Evolutionary conservation across 345 rosid genomes (phyloP).

Genomic region (Cardamine chenopodiifolia): DNA sequence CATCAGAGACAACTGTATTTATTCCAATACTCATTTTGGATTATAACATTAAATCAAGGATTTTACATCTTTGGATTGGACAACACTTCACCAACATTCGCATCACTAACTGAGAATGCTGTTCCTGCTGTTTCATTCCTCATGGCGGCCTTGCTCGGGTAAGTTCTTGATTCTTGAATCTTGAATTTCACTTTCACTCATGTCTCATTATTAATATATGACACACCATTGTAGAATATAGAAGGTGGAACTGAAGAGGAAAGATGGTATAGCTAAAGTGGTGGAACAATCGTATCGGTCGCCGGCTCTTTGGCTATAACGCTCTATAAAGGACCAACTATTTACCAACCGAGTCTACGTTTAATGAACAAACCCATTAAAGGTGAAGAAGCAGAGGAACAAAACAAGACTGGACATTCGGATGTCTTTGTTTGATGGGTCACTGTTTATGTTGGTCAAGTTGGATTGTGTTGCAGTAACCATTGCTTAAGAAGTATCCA

Average conservation of each 20-base stretch:
- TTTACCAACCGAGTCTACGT: conserved; percentile 46
- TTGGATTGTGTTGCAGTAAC: conserved; percentile 86
- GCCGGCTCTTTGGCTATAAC: conserved; percentile 68
- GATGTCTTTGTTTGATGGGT: conserved; percentile 70
- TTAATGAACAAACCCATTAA: conserved; percentile 3
- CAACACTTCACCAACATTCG: conserved; percentile 68
- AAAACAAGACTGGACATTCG: conserved; percentile 62
- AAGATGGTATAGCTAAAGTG: conserved; percentile 65
- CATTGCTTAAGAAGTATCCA: conserved; percentile 75
- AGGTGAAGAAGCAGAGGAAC: conserved; percentile 34
- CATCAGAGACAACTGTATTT: background rate
- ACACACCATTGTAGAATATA: conserved; percentile 51
- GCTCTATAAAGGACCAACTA: conserved; percentile 60
- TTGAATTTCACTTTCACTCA: conserved; percentile 2
- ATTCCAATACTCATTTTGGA: background rate
- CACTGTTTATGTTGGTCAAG: conserved; percentile 88
- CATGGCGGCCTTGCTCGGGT: conserved; percentile 64
- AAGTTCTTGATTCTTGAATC: conserved; percentile 23
- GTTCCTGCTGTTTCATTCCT: conserved; percentile 72
- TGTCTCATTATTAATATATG: background rate
- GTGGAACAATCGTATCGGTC: conserved; percentile 61
- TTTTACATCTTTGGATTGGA: conserved; percentile 69
- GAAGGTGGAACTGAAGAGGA: conserved; percentile 52
- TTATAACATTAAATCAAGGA: conserved; percentile 65
- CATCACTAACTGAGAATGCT: conserved; percentile 69